Percentiles rank a stretch among this genome's conserved stretches.
phyloP scores from a whole-genome alignment of 2,329 filamentous ascomycete species.

The Rutstroemia sp. region DNA sequence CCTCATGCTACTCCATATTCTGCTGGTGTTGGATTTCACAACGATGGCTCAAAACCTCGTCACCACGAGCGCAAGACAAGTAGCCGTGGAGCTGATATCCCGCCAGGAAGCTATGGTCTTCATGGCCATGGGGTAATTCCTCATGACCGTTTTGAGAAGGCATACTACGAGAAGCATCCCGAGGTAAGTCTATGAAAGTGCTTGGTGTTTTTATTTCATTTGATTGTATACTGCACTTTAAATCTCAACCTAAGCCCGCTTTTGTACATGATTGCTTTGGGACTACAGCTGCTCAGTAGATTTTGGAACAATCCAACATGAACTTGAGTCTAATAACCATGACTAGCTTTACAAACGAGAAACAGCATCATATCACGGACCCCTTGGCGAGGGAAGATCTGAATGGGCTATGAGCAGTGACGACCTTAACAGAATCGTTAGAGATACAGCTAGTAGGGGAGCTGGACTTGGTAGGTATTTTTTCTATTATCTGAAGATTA shows the following conservation, averaged over 20 bases:
- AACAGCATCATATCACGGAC: constrained; percentile 40
- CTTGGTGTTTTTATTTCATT: too few relatives aligned
- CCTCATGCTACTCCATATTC: constrained; percentile 33
- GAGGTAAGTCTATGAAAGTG: constrained; percentile 36
- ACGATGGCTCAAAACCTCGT: constrained; percentile 42
- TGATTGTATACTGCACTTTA: too few relatives aligned
- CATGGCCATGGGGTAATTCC: constrained; percentile 76
- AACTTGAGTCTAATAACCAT: constrained; percentile 1
- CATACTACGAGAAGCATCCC: constrained; percentile 89
- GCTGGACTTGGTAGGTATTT: constrained; percentile 41
- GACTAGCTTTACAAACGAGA: constrained; percentile 59
- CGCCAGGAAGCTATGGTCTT: constrained; percentile 86
- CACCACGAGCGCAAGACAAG: constrained; percentile 67
- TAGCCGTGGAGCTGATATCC: constrained; percentile 60
- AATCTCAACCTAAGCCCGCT: too few relatives aligned
- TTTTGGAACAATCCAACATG: neutral
- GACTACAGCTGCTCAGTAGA: too few relatives aligned
- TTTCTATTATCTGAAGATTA: constrained; percentile 12
- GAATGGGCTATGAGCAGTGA: constrained; percentile 85
- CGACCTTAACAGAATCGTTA: constrained; percentile 84
- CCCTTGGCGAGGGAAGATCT: constrained; percentile 41
- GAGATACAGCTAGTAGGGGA: constrained; percentile 53
- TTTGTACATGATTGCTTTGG: too few relatives aligned
- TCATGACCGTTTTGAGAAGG: constrained; percentile 78
- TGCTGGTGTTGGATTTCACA: constrained; percentile 41